Conservation (phyloP, 768 basidiomycete species). For the Termitomyces sp. region DNA sequence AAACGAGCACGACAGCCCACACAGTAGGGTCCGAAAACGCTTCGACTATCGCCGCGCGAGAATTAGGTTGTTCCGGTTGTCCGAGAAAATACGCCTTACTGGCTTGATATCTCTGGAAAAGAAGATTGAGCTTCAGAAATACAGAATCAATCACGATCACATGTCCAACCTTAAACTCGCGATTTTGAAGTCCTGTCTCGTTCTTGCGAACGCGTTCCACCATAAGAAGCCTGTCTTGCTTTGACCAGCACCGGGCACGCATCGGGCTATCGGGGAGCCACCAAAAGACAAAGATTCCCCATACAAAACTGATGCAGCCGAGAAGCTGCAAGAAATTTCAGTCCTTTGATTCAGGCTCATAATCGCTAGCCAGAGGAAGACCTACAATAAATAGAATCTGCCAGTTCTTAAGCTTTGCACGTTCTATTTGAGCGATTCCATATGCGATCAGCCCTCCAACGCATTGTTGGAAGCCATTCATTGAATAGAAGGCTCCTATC, state of each 20-base stretch:
- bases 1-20: constrained; percentile 40
- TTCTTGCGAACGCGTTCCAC: constrained; percentile 47
- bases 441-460: constrained; percentile 46
- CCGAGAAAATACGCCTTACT: constrained; percentile 14
- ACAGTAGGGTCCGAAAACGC: constrained; percentile 40
- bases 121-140: not conserved
- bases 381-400: constrained; percentile 38
- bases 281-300: constrained; percentile 42
- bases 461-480: constrained; percentile 43
- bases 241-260: constrained; percentile 40
- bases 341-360: not conserved
- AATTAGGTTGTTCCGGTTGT: not conserved
- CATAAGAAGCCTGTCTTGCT: constrained; percentile 40
- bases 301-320: constrained; percentile 38
- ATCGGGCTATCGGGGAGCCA: constrained; percentile 48
- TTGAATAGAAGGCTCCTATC: constrained; percentile 38
- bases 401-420: constrained; percentile 41
- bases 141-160: not conserved
- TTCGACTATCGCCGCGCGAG: constrained; percentile 24
- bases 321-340: constrained; percentile 24
- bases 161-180: constrained; percentile 34
- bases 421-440: constrained; percentile 39
- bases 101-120: constrained; percentile 23
- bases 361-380: not conserved
- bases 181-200: constrained; percentile 47